Base-by-base conservation (phyloP, 805 yeast genomes). In the Limtongozyma cylindracea region DNA sequence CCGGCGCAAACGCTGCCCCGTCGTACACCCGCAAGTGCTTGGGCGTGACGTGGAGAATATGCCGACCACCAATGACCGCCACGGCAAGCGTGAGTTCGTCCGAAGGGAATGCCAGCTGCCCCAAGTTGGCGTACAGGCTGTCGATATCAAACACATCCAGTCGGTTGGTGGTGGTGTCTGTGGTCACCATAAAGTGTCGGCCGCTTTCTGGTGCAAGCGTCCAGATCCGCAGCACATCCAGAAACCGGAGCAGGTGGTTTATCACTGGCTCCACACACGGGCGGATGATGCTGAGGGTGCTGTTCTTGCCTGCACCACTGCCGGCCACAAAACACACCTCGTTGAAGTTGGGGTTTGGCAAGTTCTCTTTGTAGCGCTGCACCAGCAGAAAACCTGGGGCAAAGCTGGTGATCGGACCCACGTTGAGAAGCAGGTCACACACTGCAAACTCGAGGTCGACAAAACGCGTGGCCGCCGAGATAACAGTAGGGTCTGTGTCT, bases 221-320 rank as follows among this genome's bases (percentile, higher is more conserved):
- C 91, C 91, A 80, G 33, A 74, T 55, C 31, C 68, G 62, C 30
- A 68, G 62, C 16, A 72, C 68, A 35, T 65, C 71, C 11, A 70
- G 69, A 34, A 73, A 73, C 27, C 62, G 66, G 23, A 76, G 51
- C 3, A 80, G 66, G 2, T 76, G 61, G 23, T 61, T 58, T 6
- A 78, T 59, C 0, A 38, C 39, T 1, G 92, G 91, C 26, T 66
- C 65, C 9, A 78, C 53, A 3, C 71, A 53, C 5, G 78, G 76
- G 13, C 66, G 57, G 26, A 76, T 54, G 3, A 70, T 53, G 16
- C 69, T 61, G 15, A 82, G 28, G 11, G 58, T 52, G 8, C 73
- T 61, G 5, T 57, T 51, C 1, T 38, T 31, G 6, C 56, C 65
- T 10, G 64, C 51, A 1, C 94, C 93, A 0, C 72, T 58, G 3